These are phyloP conservation scores for Tagetes patula DNA, from an alignment of 129 eudicot species.

Conservation along the genomic window DNA sequence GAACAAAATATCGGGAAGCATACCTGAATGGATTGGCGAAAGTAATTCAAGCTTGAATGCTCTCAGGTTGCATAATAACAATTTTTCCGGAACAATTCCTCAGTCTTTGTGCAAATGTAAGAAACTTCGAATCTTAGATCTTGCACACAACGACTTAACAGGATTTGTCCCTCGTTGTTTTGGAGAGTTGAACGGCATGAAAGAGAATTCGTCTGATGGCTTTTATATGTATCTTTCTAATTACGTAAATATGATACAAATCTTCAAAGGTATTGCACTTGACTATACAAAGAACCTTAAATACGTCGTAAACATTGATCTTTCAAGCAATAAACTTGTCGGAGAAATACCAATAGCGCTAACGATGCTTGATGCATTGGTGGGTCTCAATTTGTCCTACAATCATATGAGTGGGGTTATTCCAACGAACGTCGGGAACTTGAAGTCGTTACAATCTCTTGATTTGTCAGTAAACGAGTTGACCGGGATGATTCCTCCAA, in stretches of 20 bases:
- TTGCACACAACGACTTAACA: conserved; percentile 23
- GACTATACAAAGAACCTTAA: neutral
- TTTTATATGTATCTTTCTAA: neutral
- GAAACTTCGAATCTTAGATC: conserved; percentile 29
- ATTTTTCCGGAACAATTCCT: conserved; percentile 27
- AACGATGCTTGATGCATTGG: neutral
- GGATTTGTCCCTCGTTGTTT: conserved; percentile 35
- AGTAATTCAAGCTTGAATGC: neutral
- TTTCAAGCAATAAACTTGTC: conserved; percentile 22
- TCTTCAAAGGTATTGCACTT: conserved; percentile 27
- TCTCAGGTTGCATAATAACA: conserved; percentile 29
- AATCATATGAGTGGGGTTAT: conserved; percentile 28
- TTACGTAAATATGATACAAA: neutral
- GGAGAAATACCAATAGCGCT: conserved; percentile 28
- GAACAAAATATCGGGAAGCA: conserved; percentile 14
- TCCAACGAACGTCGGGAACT: conserved; percentile 25
- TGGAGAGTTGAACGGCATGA: conserved; percentile 23
- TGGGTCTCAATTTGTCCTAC: conserved; percentile 29
- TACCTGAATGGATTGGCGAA: conserved; percentile 34
- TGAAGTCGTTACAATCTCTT: conserved; percentile 24
- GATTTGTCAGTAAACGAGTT: conserved; percentile 25
- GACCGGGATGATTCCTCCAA: conserved; percentile 21
- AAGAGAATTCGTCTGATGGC: neutral
- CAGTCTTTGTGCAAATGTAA: conserved; percentile 20
- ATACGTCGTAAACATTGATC: conserved; percentile 1